Percentiles rank a stretch among this genome's conserved stretches.
Evolutionary conservation across 176 grass and related monocot species (phyloP).

Genomic region (Aegilops tauschii): DNA sequence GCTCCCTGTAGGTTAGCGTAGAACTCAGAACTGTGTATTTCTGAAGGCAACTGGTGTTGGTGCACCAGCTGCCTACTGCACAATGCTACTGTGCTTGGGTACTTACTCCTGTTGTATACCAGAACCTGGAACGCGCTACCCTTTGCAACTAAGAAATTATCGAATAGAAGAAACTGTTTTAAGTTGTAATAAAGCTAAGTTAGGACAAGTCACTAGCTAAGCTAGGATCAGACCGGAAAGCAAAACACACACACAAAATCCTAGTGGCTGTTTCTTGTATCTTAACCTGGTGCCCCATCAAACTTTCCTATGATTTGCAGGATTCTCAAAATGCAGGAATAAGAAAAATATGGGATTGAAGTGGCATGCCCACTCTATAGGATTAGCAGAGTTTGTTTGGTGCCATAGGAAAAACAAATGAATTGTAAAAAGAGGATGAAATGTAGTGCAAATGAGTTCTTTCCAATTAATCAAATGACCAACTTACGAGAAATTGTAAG

Average conservation of each 20-base stretch:
- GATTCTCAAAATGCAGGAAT: no score
- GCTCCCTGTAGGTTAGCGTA: not conserved
- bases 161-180: not conserved
- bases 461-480: no score
- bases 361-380: no score
- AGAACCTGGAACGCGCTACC: not conserved
- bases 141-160: not conserved
- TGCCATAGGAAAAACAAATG: no score
- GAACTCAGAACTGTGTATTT: not conserved
- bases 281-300: no score
- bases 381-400: no score
- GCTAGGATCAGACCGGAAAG: not conserved
- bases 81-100: not conserved
- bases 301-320: no score
- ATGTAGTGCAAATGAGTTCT: no score
- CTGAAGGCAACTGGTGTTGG: not conserved
- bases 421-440: no score
- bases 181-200: not conserved
- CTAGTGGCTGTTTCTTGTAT: no score
- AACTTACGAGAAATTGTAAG: no score
- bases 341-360: not conserved
- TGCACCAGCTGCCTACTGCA: conserved; percentile 45
- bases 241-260: no score
- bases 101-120: not conserved
- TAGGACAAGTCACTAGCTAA: not conserved